Conservation (phyloP, 108 stramenopile genomes). For the Discostella pseudostelligera region DNA sequence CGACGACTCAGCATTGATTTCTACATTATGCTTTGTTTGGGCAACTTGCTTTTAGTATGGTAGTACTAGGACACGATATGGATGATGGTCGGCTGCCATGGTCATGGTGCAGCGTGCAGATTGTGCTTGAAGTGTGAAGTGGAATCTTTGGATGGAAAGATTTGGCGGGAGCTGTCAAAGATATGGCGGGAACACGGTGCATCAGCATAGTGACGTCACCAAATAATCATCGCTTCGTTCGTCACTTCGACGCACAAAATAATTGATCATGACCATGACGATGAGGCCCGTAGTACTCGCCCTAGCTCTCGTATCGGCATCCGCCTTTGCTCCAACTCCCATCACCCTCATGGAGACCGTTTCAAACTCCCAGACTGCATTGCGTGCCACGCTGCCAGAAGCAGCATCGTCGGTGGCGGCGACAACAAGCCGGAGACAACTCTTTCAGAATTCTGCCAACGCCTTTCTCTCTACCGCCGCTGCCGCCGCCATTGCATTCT, state of each 20-base stretch:
- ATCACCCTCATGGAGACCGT: neutral
- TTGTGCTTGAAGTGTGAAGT: too few relatives aligned
- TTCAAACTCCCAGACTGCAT: neutral
- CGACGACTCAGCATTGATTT: too few relatives aligned
- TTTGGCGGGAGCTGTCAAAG: too few relatives aligned
- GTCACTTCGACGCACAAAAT: neutral
- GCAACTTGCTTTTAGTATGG: too few relatives aligned
- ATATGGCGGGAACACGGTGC: too few relatives aligned
- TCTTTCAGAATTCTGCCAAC: neutral
- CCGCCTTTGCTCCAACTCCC: neutral
- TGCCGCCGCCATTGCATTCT: neutral
- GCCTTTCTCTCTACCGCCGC: neutral
- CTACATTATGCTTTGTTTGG: too few relatives aligned
- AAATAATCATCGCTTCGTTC: too few relatives aligned
- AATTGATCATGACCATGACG: neutral
- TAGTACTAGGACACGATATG: too few relatives aligned
- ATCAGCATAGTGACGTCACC: too few relatives aligned
- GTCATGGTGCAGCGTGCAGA: too few relatives aligned
- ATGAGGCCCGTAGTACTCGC: neutral
- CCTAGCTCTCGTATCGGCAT: neutral
- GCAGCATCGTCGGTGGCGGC: neutral
- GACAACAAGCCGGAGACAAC: conserved; percentile 1
- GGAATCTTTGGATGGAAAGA: too few relatives aligned
- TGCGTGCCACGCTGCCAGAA: neutral
- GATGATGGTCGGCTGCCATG: too few relatives aligned